These are phyloP conservation scores for Agastache rugosa DNA, from an alignment of 257 asterid species.

Conservation along the genomic window DNA sequence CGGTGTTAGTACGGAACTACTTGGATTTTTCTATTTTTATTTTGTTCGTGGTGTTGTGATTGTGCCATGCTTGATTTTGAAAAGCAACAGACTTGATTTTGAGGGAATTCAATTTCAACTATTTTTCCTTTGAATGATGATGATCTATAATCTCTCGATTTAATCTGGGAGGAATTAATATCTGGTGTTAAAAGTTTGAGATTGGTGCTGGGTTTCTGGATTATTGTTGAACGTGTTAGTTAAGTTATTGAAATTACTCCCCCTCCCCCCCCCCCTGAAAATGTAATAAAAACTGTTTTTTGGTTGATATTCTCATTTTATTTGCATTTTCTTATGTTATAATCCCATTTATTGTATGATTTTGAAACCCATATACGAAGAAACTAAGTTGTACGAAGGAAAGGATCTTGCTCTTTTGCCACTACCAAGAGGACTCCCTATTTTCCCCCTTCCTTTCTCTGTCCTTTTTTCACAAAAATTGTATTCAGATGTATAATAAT, in stretches of 20 bases:
- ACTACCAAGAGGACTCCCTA: slow-evolving; percentile 10
- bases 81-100: slow-evolving; percentile 1
- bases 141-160: not conserved
- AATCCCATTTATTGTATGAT: no score
- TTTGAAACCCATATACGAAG: slow-evolving; percentile 21
- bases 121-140: not conserved
- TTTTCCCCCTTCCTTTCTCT: not conserved
- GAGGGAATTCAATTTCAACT: not conserved
- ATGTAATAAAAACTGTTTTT: slow-evolving; percentile 12
- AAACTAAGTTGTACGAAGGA: not conserved
- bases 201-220: slow-evolving; percentile 14
- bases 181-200: slow-evolving; percentile 13
- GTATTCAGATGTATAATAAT: no score
- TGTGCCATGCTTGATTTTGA: slow-evolving; percentile 5
- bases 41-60: not conserved
- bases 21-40: not conserved
- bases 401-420: slow-evolving; percentile 14
- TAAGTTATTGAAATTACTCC: not conserved
- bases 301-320: slow-evolving; percentile 4
- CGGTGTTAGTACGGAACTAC: slow-evolving; percentile 47
- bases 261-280: no score
- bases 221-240: not conserved
- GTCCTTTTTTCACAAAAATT: not conserved
- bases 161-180: not conserved
- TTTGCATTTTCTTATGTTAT: slow-evolving; percentile 10